Conservation (phyloP, 169 alveolate species). For the Cryptosporidium xiaoi region DNA sequence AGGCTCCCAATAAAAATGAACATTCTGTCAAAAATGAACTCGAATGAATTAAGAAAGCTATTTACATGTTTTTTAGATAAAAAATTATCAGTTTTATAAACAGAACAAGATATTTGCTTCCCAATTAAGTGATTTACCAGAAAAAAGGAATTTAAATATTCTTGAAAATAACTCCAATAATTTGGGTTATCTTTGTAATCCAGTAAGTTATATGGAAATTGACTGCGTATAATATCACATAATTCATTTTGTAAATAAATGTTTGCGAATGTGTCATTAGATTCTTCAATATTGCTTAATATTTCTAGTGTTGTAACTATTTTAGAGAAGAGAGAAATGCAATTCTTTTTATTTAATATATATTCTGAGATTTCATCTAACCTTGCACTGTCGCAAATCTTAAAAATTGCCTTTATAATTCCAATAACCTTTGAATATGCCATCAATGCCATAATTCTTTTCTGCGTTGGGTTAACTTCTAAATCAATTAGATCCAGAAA, state of each 20-base stretch:
- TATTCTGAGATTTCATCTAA: no score
- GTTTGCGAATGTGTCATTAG: not conserved
- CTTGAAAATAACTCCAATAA: conserved; percentile 52
- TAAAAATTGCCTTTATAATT: conserved; percentile 26
- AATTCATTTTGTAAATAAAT: conserved; percentile 51
- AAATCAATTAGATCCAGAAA: conserved; percentile 13
- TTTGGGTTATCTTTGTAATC: not conserved
- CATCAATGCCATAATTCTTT: conserved; percentile 27
- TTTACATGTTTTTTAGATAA: conserved; percentile 6
- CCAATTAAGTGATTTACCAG: not conserved
- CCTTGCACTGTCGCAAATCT: not conserved
- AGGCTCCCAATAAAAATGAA: conserved; percentile 17
- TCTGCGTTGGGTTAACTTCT: not conserved
- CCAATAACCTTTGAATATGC: conserved; percentile 45
- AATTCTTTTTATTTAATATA: not conserved
- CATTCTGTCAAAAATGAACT: conserved; percentile 39
- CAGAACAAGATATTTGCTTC: conserved; percentile 1
- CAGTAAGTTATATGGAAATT: conserved; percentile 39
- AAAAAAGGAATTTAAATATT: conserved; percentile 12
- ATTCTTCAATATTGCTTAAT: conserved; percentile 24
- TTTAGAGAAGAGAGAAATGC: not conserved
- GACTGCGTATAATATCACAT: conserved; percentile 16
- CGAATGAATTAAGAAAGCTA: not conserved
- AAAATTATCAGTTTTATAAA: not conserved
- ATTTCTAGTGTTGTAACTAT: not conserved